phyloP scores from a whole-genome alignment of 2,329 filamentous ascomycete genomes.

The Fusarium sacchari region DNA sequence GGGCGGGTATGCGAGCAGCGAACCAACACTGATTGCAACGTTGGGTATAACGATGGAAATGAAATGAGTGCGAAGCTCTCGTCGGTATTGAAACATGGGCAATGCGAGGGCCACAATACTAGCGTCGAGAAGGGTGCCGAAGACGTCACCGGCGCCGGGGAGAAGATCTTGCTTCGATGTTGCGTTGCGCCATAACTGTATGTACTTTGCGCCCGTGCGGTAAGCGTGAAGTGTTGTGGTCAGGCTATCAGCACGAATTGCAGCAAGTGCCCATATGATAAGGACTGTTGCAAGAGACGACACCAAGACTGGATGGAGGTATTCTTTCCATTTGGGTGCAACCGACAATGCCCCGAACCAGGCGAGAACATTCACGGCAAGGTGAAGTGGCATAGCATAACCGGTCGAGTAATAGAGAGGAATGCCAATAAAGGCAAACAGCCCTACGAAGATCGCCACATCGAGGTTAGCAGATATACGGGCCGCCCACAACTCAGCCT shows the following conservation, averaged over 20 bases:
- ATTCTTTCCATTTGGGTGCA: slow-evolving; percentile 59
- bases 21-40: slow-evolving; percentile 60
- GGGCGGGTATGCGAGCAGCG: slow-evolving; percentile 67
- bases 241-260: slow-evolving; percentile 55
- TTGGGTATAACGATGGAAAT: slow-evolving; percentile 64
- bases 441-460: slow-evolving; percentile 52
- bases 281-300: slow-evolving; percentile 64
- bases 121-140: slow-evolving; percentile 65
- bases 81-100: slow-evolving; percentile 69
- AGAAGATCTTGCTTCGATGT: slow-evolving; percentile 27
- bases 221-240: slow-evolving; percentile 57
- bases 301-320: slow-evolving; percentile 68
- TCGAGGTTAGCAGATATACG: slow-evolving; percentile 58
- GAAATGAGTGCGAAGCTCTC: slow-evolving; percentile 64
- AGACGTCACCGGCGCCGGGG: slow-evolving; percentile 67
- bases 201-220: slow-evolving; percentile 63
- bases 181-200: slow-evolving; percentile 58
- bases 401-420: slow-evolving; percentile 63
- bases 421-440: slow-evolving; percentile 63
- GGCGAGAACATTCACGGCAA: slow-evolving; percentile 59
- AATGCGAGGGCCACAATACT: slow-evolving; percentile 68
- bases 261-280: slow-evolving; percentile 62
- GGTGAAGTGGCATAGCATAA: slow-evolving; percentile 62
- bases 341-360: slow-evolving; percentile 62
- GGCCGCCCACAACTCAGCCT: slow-evolving; percentile 62